These are phyloP conservation scores for Penicillium sp. DNA, from an alignment of 2,329 filamentous ascomycete genomes.

Conservation along the genomic window DNA sequence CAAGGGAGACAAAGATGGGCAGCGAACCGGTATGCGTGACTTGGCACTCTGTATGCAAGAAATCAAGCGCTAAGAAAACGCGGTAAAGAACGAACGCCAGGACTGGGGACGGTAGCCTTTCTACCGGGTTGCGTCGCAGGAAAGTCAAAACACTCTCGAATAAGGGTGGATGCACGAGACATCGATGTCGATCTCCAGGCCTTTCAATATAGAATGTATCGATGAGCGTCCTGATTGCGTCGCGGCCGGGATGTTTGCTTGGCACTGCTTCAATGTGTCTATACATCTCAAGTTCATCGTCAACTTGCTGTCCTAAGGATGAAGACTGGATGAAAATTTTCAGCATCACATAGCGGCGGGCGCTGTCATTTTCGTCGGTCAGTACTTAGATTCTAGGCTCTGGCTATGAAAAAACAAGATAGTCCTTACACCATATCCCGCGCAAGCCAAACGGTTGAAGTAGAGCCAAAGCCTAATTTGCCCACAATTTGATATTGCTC, in stretches of 20 bases:
- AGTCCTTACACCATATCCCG: constrained; percentile 29
- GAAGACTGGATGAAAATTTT: constrained; percentile 28
- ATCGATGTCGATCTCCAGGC: constrained; percentile 29
- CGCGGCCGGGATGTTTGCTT: constrained; percentile 26
- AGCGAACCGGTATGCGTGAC: constrained; percentile 10
- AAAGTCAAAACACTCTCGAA: constrained; percentile 42
- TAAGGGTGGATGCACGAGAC: constrained; percentile 40
- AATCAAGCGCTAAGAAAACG: constrained; percentile 14
- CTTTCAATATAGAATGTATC: constrained; percentile 33
- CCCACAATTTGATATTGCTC: constrained; percentile 33
- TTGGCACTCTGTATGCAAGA: constrained; percentile 13
- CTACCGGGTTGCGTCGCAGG: constrained; percentile 38
- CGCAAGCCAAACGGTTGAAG: constrained; percentile 36
- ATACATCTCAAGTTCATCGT: constrained; percentile 43
- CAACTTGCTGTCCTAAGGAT: constrained; percentile 26
- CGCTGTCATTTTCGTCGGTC: no score
- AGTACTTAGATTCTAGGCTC: no score
- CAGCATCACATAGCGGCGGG: no score
- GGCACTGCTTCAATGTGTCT: constrained; percentile 31
- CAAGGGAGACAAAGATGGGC: background rate
- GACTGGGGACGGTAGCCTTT: constrained; percentile 28
- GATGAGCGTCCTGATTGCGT: constrained; percentile 27
- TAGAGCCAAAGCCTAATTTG: constrained; percentile 35
- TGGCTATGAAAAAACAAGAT: no score
- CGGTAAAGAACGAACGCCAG: constrained; percentile 9